A percentile compares a stretch with the other conserved stretches of the same genome.
Evolutionary conservation across 495 filamentous ascomycete species (phyloP).

Genomic region (Aspergillus avenaceus): DNA sequence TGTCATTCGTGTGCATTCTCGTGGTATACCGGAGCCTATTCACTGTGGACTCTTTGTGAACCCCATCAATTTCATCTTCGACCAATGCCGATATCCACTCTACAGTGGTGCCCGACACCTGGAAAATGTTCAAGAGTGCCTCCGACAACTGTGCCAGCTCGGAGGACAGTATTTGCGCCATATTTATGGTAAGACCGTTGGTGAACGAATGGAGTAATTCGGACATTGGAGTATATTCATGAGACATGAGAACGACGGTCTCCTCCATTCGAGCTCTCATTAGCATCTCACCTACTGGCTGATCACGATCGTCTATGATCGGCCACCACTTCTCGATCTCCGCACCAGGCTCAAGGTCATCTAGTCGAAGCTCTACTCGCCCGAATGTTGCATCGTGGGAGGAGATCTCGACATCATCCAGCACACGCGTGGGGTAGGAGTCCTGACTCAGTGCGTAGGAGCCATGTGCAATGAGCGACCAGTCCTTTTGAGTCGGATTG

Average conservation of each 20-base stretch:
- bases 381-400: constrained; percentile 62
- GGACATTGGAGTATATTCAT: constrained; percentile 79
- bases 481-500: constrained; percentile 50
- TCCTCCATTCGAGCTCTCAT: constrained; percentile 83
- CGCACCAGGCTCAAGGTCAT: constrained; percentile 72
- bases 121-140: constrained; percentile 87
- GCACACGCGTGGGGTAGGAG: constrained; percentile 35
- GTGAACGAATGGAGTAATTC: constrained; percentile 82
- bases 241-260: constrained; percentile 78
- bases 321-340: constrained; percentile 90
- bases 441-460: constrained; percentile 42
- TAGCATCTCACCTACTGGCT: constrained; percentile 80
- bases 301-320: constrained; percentile 66
- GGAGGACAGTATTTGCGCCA: constrained; percentile 72
- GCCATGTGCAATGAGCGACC: constrained; percentile 47
- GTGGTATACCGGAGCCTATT: constrained; percentile 70
- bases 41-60: constrained; percentile 67
- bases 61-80: constrained; percentile 94
- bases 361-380: constrained; percentile 76
- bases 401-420: constrained; percentile 49
- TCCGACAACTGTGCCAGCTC: constrained; percentile 79
- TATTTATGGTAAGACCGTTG: constrained; percentile 77
- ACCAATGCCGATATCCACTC: constrained; percentile 93
- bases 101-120: constrained; percentile 81
- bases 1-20: constrained; percentile 76